Base-by-base conservation (phyloP, 257 asterid species). In the Verbascum thapsus region DNA sequence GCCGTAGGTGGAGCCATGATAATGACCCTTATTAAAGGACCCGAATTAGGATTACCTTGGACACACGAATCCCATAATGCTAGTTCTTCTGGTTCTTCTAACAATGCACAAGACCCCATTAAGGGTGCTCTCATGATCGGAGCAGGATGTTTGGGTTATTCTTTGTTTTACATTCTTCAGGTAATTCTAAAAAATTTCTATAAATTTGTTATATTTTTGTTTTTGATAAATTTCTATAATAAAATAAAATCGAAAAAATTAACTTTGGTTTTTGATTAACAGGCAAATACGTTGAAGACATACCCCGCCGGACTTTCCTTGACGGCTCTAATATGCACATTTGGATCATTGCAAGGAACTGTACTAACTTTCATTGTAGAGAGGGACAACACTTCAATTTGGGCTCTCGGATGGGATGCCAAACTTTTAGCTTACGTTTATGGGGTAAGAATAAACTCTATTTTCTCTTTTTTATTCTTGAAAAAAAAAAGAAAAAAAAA, bases 1-100 rank as follows among this genome's bases (percentile, higher is more conserved):
- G 72, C 82, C 0, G 73, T 75, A n/a, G 77, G 80, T 32, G 89
- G 86, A 3, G 86, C 89, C 11, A 77, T 76, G 81, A 60, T 83
- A 6, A 72, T 80, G 82, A 83, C 80, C 5, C 53, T 83, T 18
- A 67, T 82, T 2, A 34, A 32, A 17, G 88, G 88, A 18, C 85
- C 75, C 7, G 56, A 52, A 11, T 53, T 82, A 44, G 35, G 53
- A 20, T 71, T 76, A 51, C 83, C 85, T 0, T 79, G 85, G 88
- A 79, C 78, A 22, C 41, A 75, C 56, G 23, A 58, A 10, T 30
- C 30, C 62, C 56, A 54, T 45, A 60, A 15, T 20, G 11, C 32
- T 26, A 26, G 11, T 26, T 26, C 32, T 26, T 16, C 61, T 19
- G 7, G 8, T n/a, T 39, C n/a, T 39, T 15, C 49, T 8, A 65